Evolutionary conservation across 768 basidiomycete genomes (phyloP), one percentile per base, ranked within the genome.

Genomic region (Chalciporus sphaerocephalus): DNA sequence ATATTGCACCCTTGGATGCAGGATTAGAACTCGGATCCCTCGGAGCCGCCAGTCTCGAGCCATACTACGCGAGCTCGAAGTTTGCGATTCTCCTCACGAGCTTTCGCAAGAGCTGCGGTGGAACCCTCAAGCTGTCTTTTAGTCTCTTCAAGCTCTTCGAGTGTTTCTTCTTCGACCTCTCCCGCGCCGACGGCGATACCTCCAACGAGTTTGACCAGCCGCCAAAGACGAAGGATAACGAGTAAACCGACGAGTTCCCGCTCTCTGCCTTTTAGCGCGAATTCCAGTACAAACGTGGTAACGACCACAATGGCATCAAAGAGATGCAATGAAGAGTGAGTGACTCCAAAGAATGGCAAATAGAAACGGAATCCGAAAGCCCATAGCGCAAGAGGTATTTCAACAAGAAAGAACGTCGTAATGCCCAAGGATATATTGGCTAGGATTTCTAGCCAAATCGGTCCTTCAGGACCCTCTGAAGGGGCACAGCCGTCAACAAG

Each of bases 151-250:
- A 88, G 71, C 20, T 74, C 69, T 48, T 76, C 71, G 5, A 65
- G 61, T 2, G 66, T 64, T 36, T 77, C 73, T 58, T 86, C 87
- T 48, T 77, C 74, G 4, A 89, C 48, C 57, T 89, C 86, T 11
- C 80, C 84, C 1, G 85, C 80, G 11, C 87, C 84, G 34, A 90
- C 79, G 3, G 87, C 80, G 27, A 92, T 77, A 34, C 87, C 78
- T 63, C 76, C 76, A 9, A 88, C 81, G 11, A 92, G 70, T 59
- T 90, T 88, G 20, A 91, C 76, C 24, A 92, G 69, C 20, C 89
- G 74, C 89, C 90, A 90, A 12, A 92, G 62, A 64, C 89, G 88
- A 22, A 92, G 68, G 16, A 85, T 67, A 33, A 92, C 73, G 25
- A 92, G 75, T 20, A 92, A 66, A 6, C 74, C 77, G 1, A 81